These are phyloP conservation scores for Paxillus involutus DNA, from an alignment of 768 basidiomycete genomes.

Conservation along the genomic window DNA sequence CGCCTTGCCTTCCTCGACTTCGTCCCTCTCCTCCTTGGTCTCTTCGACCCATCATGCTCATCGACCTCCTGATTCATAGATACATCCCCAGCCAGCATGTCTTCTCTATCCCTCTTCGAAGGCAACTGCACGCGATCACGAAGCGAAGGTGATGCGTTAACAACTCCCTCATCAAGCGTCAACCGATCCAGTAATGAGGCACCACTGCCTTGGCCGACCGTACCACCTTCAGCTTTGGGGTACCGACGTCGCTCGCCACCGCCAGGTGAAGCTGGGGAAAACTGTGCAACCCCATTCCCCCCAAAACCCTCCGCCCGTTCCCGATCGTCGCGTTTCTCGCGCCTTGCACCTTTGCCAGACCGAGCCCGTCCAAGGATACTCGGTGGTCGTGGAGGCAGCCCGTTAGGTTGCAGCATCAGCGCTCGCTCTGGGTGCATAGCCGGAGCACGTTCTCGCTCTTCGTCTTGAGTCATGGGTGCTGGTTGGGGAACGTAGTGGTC, in stretches of 20 bases:
- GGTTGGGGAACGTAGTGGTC: constrained; percentile 6
- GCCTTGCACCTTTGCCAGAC: constrained; percentile 17
- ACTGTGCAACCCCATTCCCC: constrained; percentile 3
- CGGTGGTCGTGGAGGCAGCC: constrained; percentile 28
- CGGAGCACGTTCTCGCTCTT: constrained; percentile 8
- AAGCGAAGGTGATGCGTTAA: constrained; percentile 24
- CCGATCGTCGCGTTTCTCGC: constrained; percentile 18
- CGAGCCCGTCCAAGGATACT: constrained; percentile 12
- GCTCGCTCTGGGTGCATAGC: constrained; percentile 33
- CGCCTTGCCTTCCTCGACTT: constrained; percentile 21
- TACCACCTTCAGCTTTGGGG: constrained; percentile 10
- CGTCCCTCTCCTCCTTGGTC: constrained; percentile 21
- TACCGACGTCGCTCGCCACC: constrained; percentile 12
- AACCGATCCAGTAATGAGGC: constrained; percentile 40
- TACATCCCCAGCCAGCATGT: constrained; percentile 19
- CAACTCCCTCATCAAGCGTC: constrained; percentile 20
- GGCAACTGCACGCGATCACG: constrained; percentile 39
- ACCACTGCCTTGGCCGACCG: constrained; percentile 17
- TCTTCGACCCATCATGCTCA: constrained; percentile 22
- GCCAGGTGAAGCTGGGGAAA: constrained; percentile 12
- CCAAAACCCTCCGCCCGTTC: constrained; percentile 18
- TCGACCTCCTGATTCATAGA: constrained; percentile 17
- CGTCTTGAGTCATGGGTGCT: background rate
- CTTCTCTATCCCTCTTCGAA: constrained; percentile 32
- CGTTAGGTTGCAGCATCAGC: constrained; percentile 26